Evolutionary conservation across 768 basidiomycete species (phyloP).

Genomic region (Termitomyces sp.): DNA sequence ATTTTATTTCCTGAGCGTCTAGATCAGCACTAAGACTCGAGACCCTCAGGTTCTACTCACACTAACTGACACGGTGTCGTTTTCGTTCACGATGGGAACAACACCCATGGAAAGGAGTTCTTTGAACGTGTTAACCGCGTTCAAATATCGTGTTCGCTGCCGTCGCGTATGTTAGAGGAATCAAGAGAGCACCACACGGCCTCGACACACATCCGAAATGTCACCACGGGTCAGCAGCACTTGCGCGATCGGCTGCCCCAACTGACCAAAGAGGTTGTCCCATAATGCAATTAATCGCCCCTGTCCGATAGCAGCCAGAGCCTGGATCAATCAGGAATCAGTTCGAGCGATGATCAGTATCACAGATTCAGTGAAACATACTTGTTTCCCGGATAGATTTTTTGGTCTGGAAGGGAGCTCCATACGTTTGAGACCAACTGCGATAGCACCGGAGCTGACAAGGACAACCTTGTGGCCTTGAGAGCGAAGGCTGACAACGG

Average conservation of each 20-base stretch:
- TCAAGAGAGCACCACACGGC: slow-evolving; percentile 9
- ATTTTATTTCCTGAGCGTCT: slow-evolving; percentile 92
- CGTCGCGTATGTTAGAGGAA: slow-evolving; percentile 17
- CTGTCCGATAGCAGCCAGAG: slow-evolving; percentile 95
- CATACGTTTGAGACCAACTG: slow-evolving; percentile 92
- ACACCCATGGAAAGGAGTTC: slow-evolving; percentile 92
- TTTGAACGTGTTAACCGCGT: slow-evolving; percentile 93
- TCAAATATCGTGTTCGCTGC: slow-evolving; percentile 91
- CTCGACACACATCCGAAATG: slow-evolving; percentile 80
- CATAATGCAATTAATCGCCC: slow-evolving; percentile 93
- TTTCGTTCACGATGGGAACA: slow-evolving; percentile 98
- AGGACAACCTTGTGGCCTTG: slow-evolving; percentile 93
- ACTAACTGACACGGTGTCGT: slow-evolving; percentile 96
- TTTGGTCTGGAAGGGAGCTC: slow-evolving; percentile 74
- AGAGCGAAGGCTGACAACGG: slow-evolving; percentile 68
- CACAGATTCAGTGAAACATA: slow-evolving; percentile 24
- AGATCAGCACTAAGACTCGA: not conserved
- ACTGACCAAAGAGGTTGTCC: slow-evolving; percentile 93
- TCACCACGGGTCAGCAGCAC: slow-evolving; percentile 91
- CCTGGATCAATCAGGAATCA: slow-evolving; percentile 40
- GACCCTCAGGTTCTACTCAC: slow-evolving; percentile 43
- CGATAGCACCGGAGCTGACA: slow-evolving; percentile 97
- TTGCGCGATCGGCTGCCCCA: slow-evolving; percentile 95
- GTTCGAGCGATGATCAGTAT: not conserved
- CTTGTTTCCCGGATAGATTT: slow-evolving; percentile 87